Conservation (phyloP, 371 early-diverging fungal species). For the Mortierella sp. region DNA sequence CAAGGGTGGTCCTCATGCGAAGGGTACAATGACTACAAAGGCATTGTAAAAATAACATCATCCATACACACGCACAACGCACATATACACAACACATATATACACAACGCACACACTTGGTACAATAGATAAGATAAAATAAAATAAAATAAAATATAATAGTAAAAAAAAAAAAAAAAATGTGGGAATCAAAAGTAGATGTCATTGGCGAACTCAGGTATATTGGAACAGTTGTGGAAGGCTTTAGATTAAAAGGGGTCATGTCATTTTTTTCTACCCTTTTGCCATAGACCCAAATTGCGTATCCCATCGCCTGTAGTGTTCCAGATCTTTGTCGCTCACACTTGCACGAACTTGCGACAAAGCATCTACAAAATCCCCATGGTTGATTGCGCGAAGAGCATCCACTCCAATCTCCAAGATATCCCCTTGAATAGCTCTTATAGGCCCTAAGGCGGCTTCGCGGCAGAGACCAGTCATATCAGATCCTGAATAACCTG, state of each 20-base stretch:
- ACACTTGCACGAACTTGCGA: slow-evolving; percentile 90
- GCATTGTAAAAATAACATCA: slow-evolving; percentile 24
- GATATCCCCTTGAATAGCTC: slow-evolving; percentile 71
- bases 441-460: slow-evolving; percentile 78
- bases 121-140: neutral
- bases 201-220: neutral
- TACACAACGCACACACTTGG: neutral
- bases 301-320: slow-evolving; percentile 73
- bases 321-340: slow-evolving; percentile 80
- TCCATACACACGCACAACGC: neutral
- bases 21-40: slow-evolving; percentile 22
- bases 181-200: neutral
- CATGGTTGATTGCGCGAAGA: slow-evolving; percentile 71
- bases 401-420: slow-evolving; percentile 68
- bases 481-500: slow-evolving; percentile 91
- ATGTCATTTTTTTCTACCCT: slow-evolving; percentile 1
- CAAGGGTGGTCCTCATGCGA: slow-evolving; percentile 6
- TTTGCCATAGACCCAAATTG: slow-evolving; percentile 62
- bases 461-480: slow-evolving; percentile 92
- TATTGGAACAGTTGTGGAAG: neutral
- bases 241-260: neutral
- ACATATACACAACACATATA: neutral
- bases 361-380: slow-evolving; percentile 85
- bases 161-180: neutral
- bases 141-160: neutral